Percentiles rank a stretch among this genome's conserved stretches.
Evolutionary conservation across 139 green algal species (phyloP).

Genomic region (Pleodorina starrii): DNA sequence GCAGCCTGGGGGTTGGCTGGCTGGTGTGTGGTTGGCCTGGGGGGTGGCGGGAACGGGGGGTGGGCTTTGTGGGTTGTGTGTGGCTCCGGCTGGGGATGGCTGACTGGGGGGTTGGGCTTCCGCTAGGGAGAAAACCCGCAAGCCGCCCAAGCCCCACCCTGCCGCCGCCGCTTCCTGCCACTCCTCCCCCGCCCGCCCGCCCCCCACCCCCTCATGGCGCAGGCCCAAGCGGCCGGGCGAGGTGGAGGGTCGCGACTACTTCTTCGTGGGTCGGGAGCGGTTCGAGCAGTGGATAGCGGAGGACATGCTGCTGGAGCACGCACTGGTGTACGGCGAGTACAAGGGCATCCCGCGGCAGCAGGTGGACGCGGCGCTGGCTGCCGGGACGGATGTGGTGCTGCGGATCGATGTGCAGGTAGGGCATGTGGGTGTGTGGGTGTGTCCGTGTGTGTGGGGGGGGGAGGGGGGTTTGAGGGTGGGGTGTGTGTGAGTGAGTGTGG

Average conservation of each 20-base stretch:
- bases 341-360: constrained; percentile 93
- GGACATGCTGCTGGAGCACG: constrained; percentile 93
- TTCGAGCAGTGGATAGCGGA: constrained; percentile 93
- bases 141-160: too few species aligned
- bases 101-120: too few species aligned
- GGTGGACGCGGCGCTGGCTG: constrained; percentile 78
- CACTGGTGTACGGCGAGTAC: constrained; percentile 97
- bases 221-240: constrained; percentile 84
- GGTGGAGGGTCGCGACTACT: constrained; percentile 94
- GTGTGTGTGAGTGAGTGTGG: too few species aligned
- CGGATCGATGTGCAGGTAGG: constrained; percentile 90
- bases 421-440: constrained; percentile 41
- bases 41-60: too few species aligned
- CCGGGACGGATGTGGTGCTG: constrained; percentile 91
- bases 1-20: too few species aligned
- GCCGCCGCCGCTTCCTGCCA: too few species aligned
- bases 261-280: constrained; percentile 87
- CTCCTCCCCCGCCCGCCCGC: too few species aligned
- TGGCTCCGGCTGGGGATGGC: too few species aligned
- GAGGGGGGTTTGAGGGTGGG: too few species aligned
- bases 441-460: background rate
- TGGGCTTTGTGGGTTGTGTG: too few species aligned
- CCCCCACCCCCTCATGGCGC: background rate
- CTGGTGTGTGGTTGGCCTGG: too few species aligned
- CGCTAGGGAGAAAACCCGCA: too few species aligned